Base-by-base conservation (phyloP, 179 eudicot genomes). In the Nepenthes alata region DNA sequence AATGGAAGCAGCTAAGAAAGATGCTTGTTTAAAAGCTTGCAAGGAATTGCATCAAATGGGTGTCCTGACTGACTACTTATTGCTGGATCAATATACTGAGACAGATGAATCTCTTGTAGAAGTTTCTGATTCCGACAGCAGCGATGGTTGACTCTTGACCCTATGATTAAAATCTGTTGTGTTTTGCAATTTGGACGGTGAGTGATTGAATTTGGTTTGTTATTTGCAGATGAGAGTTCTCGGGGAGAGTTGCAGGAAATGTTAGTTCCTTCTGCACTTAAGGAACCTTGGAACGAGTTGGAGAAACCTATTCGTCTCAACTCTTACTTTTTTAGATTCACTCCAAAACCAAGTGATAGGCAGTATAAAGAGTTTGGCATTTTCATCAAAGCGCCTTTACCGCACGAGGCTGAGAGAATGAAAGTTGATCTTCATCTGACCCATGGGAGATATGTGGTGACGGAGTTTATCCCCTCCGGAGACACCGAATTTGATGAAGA, bases 11-110 rank as follows among this genome's bases (percentile, higher is more conserved):
- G 96, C 99, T 37, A 94, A 85, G 68, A 83, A 73, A 83, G 88
- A 85, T 77, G 96, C 97, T 63, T 90, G 99, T 73, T 78, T 94
- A 62, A 79, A 78, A 78, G 99, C 97, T 67, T 94, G 99, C 80
- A 71, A 84, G 77, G 75, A 77, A 61, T 76, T 94, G 83, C 99
- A 94, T 77, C 78, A 83, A 77, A 48, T 79, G 65, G 95, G 97
- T 74, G 95, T 95, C 45, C 75, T 94, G 74, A 87, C 89, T 12
- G 86, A 87, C 66, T 87, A 73, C 75, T 84, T 94, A 68, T 80
- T 94, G 80, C 99, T 97, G 6, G 94, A 85, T 61, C 86, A 76
- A 61, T 85, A 78, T 60, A 84, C 66, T 60, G 63, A 47, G 59
- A 53, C 63, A 51, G 88, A 75, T 56, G 86, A 75, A 53, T 66